Evolutionary conservation across 176 grass and related monocot genomes (phyloP).

Genomic region (Carex scoparia): DNA sequence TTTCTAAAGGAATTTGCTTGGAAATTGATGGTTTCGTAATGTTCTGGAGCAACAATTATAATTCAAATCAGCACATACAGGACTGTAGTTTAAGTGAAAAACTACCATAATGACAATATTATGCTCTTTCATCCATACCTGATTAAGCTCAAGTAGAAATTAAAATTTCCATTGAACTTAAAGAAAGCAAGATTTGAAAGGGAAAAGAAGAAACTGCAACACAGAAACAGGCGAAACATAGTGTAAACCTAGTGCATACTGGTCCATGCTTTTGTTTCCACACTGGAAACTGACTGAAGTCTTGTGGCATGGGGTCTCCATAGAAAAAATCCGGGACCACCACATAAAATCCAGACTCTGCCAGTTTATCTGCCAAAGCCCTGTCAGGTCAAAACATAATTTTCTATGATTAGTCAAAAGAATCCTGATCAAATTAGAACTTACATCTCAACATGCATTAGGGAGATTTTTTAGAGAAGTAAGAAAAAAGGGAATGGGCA

Average conservation of each 20-base stretch:
- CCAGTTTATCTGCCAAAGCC: constrained; percentile 13
- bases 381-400: constrained; percentile 9
- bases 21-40: not conserved
- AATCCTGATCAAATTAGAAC: not conserved
- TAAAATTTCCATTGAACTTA: not conserved
- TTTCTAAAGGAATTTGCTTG: not conserved
- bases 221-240: not conserved
- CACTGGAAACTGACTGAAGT: not conserved
- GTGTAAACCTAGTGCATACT: not conserved
- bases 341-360: constrained; percentile 27
- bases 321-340: constrained; percentile 39
- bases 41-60: not conserved
- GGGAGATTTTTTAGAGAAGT: not conserved
- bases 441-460: not conserved
- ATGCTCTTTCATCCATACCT: not conserved
- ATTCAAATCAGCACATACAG: not conserved
- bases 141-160: not conserved
- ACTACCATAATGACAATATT: not conserved
- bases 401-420: constrained; percentile 9
- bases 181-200: not conserved
- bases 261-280: constrained; percentile 30
- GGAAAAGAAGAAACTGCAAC: not conserved
- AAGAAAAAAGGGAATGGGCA: not conserved
- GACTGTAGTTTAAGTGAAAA: not conserved
- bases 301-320: constrained; percentile 27